Evolutionary conservation across 2,329 filamentous ascomycete genomes (phyloP).

Genomic region (Raffaelea albimanens): DNA sequence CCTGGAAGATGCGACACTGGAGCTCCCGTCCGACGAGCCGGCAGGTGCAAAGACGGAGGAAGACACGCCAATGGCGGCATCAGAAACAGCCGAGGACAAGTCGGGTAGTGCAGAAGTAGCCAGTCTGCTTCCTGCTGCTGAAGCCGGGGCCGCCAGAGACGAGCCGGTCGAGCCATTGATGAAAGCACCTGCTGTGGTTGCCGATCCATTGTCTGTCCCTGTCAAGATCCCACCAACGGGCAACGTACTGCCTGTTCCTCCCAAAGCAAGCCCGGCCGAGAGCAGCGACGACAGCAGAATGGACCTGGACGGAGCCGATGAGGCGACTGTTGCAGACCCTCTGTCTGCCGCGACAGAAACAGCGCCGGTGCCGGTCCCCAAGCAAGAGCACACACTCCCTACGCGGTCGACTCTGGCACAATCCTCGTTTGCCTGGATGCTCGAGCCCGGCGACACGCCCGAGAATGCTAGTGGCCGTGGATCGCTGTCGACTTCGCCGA

Average conservation of each 20-base stretch:
- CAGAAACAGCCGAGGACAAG: too few species aligned
- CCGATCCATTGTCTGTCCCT: too few species aligned
- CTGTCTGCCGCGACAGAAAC: slow-evolving; percentile 1
- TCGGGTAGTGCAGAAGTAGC: too few species aligned
- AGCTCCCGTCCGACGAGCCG: slow-evolving; percentile 18
- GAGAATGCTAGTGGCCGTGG: background rate
- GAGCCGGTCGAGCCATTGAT: too few species aligned
- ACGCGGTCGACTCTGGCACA: slow-evolving; percentile 60
- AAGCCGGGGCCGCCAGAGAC: background rate
- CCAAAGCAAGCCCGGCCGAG: too few species aligned
- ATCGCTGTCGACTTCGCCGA: background rate
- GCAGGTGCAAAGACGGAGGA: slow-evolving; percentile 1
- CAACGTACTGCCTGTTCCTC: too few species aligned
- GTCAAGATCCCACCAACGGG: too few species aligned
- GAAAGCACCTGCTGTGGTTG: too few species aligned
- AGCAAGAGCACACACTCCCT: slow-evolving; percentile 35
- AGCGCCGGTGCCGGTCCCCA: slow-evolving; percentile 4
- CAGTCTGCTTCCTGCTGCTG: background rate
- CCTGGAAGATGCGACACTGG: slow-evolving; percentile 40
- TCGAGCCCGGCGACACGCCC: slow-evolving; percentile 47
- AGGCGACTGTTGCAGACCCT: background rate
- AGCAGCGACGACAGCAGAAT: background rate
- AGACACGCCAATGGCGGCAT: background rate
- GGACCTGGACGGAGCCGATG: slow-evolving; percentile 1
- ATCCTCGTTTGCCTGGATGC: slow-evolving; percentile 73